Evolutionary conservation across 2,329 filamentous ascomycete genomes (phyloP), one percentile per base, ranked within the genome.

Genomic region (Capronia americana): DNA sequence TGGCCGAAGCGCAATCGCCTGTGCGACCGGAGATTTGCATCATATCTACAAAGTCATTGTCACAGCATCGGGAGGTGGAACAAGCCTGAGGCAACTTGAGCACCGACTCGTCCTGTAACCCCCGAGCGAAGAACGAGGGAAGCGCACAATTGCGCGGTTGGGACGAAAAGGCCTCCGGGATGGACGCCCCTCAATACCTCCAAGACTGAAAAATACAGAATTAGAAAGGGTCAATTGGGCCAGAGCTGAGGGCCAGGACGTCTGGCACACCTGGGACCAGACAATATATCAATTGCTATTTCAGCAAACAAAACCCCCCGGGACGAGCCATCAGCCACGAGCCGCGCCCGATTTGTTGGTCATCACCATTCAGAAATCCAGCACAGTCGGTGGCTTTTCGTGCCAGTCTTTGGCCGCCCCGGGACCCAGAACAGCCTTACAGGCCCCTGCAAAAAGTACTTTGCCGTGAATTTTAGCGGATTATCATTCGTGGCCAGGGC

Each of bases 281-380:
- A 65, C 56, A 23, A 58, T 32, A 44, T n/a, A 61, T 32, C 20
- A 44, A 51, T 58, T 53, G 41, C 56, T 54, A 58, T 44, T 38
- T 58, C 65, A 67, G 56, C 23, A 41, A 44, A 50, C 57, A 28
- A 57, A 61, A 17, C 32, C 44, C n/a, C n/a, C 63, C 68, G 68
- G 68, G 51, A 67, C 65, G 66, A 66, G 66, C 66, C 66, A 57
- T 30, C 55, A 64, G 68, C 68, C 68, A 54, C 64, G 59, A 64
- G 51, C 68, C 68, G 62, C 56, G 46, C 32, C 41, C 28, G 34
- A 48, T 24, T 24, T 20, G 44, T 53, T 51, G 50, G 58, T 53
- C n/a, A 44, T 54, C 28, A 61, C 30, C 30, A 20, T 38, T 20
- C 30, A 61, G 24, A 23, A 38, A 34, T 54, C n/a, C 20, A 28